Base-by-base conservation (phyloP, 345 rosid genomes). In the Gossypium longicalyx region DNA sequence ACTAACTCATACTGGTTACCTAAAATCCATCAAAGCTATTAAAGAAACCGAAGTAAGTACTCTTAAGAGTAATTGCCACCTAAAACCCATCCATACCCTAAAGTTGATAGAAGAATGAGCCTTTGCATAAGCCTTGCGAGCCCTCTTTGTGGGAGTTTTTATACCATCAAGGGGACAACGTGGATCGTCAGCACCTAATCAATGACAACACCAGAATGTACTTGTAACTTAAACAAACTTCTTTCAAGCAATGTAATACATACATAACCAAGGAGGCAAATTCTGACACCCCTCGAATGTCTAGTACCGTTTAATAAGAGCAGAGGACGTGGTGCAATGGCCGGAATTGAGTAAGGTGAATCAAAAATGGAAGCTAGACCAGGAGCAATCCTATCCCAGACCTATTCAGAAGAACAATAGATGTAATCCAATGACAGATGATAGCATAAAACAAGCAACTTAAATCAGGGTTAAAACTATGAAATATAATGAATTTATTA, bases 321-420 rank as follows among this genome's bases (percentile, higher is more conserved):
- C 75, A 92, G 83, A 22, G 97, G 91, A 1, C 95, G 89, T 27
- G 91, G 91, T 56, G 93, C 86, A 74, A 89, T 89, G 70, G 86
- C 83, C 43, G 92, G 90, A 72, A 91, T 59, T 7, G 97, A 88
- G 81, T 85, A 77, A 34, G 92, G 94, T 0, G 97, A 77, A 80
- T 95, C 96, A 72, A 95, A 89, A 38, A 77, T 68, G 57, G 92
- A 89, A 20, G 94, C 90, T 78, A 93, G 76, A 74, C 94, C 94
- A 67, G 98, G 98, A 78, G 98, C 97, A 74, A 92, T 93, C 78
- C 91, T 87, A 80, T 89, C 78, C 99, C 98, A 95, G 9, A 93
- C 97, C 99, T 94, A 81, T 41, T 73, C 25, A 75, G 48, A 44
- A 67, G 53, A 65, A 60, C 72, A 62, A 57, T 73, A 52, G 52